phyloP scores from a whole-genome alignment of 2,329 filamentous ascomycete species.

The Pseudocercospora cruenta region DNA sequence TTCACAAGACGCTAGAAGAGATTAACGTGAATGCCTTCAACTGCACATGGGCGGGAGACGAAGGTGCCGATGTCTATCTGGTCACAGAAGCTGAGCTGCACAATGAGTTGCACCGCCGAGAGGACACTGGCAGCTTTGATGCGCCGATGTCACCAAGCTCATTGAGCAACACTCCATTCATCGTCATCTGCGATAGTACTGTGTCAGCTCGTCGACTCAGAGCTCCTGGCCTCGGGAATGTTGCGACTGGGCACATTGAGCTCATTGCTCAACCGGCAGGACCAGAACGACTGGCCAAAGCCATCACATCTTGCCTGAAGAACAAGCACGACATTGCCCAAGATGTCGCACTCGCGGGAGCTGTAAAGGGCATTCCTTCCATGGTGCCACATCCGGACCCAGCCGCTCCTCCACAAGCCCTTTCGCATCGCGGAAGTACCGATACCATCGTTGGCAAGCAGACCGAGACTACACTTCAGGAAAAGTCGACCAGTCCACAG shows the following conservation, averaged over 20 bases:
- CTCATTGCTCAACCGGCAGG: slow-evolving; percentile 33
- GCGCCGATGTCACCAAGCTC: slow-evolving; percentile 23
- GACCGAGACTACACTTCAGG: background rate
- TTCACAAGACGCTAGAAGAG: slow-evolving; percentile 28
- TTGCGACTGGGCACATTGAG: slow-evolving; percentile 29
- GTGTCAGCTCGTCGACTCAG: slow-evolving; percentile 30
- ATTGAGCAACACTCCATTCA: slow-evolving; percentile 28
- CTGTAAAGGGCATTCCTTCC: slow-evolving; percentile 20
- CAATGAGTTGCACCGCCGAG: slow-evolving; percentile 20
- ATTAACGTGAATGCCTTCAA: slow-evolving; percentile 23
- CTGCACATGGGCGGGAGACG: slow-evolving; percentile 27
- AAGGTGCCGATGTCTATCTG: slow-evolving; percentile 28
- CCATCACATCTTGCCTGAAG: slow-evolving; percentile 27
- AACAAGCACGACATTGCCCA: slow-evolving; percentile 13
- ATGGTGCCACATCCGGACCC: slow-evolving; percentile 14
- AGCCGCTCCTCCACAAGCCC: background rate
- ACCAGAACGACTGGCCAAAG: slow-evolving; percentile 29
- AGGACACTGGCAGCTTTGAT: slow-evolving; percentile 19
- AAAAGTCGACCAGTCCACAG: slow-evolving; percentile 5
- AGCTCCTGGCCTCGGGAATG: slow-evolving; percentile 24
- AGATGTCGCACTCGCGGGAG: slow-evolving; percentile 15
- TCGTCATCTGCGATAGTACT: slow-evolving; percentile 33
- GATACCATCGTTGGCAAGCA: slow-evolving; percentile 13
- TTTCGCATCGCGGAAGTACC: slow-evolving; percentile 14
- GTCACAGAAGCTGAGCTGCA: slow-evolving; percentile 30